A percentile compares a stretch with the other conserved stretches of the same genome.
Conservation (phyloP, 2,329 filamentous ascomycete genomes). For the Fusarium sulawesiense region DNA sequence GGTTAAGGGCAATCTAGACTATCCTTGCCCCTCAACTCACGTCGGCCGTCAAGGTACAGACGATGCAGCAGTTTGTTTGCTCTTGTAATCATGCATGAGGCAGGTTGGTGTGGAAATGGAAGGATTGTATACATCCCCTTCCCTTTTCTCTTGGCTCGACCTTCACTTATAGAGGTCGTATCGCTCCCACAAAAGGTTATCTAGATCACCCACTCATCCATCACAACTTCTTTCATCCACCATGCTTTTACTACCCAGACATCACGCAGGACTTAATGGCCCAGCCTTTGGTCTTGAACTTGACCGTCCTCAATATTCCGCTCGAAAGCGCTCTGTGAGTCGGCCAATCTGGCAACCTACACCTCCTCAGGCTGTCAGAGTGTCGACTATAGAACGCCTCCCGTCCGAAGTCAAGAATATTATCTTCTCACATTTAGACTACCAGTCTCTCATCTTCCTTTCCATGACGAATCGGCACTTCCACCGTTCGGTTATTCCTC, state of each 20-base stretch:
- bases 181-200: constrained; percentile 42
- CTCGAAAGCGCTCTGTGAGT: constrained; percentile 15
- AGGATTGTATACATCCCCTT: constrained; percentile 6
- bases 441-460: constrained; percentile 55
- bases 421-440: constrained; percentile 53
- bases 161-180: constrained; percentile 41
- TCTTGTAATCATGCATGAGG: constrained; percentile 26
- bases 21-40: constrained; percentile 34
- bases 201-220: constrained; percentile 35
- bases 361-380: constrained; percentile 27
- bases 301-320: constrained; percentile 20
- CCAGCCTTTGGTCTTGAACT: constrained; percentile 27
- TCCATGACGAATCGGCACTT: constrained; percentile 53
- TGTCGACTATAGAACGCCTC: constrained; percentile 50
- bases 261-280: constrained; percentile 26
- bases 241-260: constrained; percentile 49
- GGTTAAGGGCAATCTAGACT: constrained; percentile 31
- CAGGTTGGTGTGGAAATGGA: constrained; percentile 3
- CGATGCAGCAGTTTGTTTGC: constrained; percentile 30
- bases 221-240: constrained; percentile 5
- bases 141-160: constrained; percentile 4
- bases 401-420: constrained; percentile 50
- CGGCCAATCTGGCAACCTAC: constrained; percentile 22
- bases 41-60: constrained; percentile 14
- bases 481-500: constrained; percentile 50